Percentiles rank a stretch among this genome's conserved stretches.
phyloP scores from a whole-genome alignment of 23 red algal genomes.

The Gracilariopsis chorda region DNA sequence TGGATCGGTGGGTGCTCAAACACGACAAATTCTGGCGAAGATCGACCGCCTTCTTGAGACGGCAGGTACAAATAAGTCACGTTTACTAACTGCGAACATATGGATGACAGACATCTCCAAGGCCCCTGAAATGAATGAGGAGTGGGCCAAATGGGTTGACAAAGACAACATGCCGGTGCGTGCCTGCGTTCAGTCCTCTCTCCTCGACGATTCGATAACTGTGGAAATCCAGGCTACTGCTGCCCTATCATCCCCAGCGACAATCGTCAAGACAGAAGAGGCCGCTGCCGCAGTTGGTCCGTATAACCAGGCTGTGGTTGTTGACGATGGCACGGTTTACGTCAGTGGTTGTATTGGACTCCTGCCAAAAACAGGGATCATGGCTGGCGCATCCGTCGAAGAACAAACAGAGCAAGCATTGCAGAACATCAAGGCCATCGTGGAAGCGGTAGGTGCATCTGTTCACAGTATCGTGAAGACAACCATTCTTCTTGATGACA shows the following conservation, averaged over 20 bases:
- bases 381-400: slow-evolving; percentile 67
- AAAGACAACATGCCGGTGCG: slow-evolving; percentile 69
- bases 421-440: slow-evolving; percentile 80
- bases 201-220: slow-evolving; percentile 53
- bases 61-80: slow-evolving; percentile 70
- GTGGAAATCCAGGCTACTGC: slow-evolving; percentile 91
- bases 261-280: slow-evolving; percentile 50
- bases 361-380: slow-evolving; percentile 50
- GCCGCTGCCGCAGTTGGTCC: slow-evolving; percentile 95
- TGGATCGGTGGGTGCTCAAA: slow-evolving; percentile 57
- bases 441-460: slow-evolving; percentile 58
- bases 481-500: slow-evolving; percentile 84
- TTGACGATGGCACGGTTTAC: slow-evolving; percentile 79
- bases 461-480: slow-evolving; percentile 77
- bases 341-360: slow-evolving; percentile 97
- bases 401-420: slow-evolving; percentile 93
- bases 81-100: slow-evolving; percentile 64
- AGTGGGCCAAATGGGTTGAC: slow-evolving; percentile 84
- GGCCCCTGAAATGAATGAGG: slow-evolving; percentile 74
- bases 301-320: slow-evolving; percentile 84
- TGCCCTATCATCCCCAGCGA: slow-evolving; percentile 69
- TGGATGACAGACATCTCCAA: slow-evolving; percentile 68
- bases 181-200: slow-evolving; percentile 63
- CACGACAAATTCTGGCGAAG: slow-evolving; percentile 45
- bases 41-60: slow-evolving; percentile 68